These are phyloP conservation scores for Xanthoconium purpureum DNA, from an alignment of 768 basidiomycete genomes.

Conservation along the genomic window DNA sequence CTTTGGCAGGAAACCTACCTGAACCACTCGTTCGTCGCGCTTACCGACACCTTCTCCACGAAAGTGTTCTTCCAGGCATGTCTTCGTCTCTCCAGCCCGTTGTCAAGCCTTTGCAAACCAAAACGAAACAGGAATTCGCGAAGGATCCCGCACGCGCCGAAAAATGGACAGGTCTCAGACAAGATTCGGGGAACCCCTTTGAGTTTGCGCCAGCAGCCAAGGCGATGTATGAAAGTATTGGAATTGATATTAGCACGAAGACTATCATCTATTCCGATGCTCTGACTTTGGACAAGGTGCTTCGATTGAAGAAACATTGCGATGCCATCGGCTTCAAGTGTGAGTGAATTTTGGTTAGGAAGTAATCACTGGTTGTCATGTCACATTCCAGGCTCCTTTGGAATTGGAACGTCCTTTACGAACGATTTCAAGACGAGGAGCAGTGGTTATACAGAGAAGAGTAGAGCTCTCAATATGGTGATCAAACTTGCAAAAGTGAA, in stretches of 20 bases:
- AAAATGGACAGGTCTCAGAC: slow-evolving; percentile 81
- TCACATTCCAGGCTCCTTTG: slow-evolving; percentile 65
- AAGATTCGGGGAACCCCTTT: slow-evolving; percentile 92
- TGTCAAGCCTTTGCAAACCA: not conserved
- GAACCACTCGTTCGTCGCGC: slow-evolving; percentile 59
- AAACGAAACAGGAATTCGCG: slow-evolving; percentile 50
- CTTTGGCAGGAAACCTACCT: slow-evolving; percentile 83
- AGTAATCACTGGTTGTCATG: not conserved
- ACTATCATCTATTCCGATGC: slow-evolving; percentile 83
- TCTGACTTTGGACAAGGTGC: slow-evolving; percentile 65
- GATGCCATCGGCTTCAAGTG: slow-evolving; percentile 69
- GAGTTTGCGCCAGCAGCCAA: slow-evolving; percentile 74
- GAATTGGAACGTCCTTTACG: slow-evolving; percentile 89
- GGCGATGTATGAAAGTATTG: slow-evolving; percentile 65
- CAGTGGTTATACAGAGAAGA: slow-evolving; percentile 51
- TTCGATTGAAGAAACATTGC: slow-evolving; percentile 68
- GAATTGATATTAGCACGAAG: slow-evolving; percentile 64
- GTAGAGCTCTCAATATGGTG: slow-evolving; percentile 89
- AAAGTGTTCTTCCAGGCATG: slow-evolving; percentile 75
- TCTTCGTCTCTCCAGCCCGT: not conserved
- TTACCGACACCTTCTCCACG: slow-evolving; percentile 96
- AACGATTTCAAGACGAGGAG: slow-evolving; percentile 72
- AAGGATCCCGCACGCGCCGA: slow-evolving; percentile 55
- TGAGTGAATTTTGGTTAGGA: slow-evolving; percentile 23
- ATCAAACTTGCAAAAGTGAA: slow-evolving; percentile 84